phyloP scores from a whole-genome alignment of 352 stramenopile genomes.

The Phytopythium delawarense region DNA sequence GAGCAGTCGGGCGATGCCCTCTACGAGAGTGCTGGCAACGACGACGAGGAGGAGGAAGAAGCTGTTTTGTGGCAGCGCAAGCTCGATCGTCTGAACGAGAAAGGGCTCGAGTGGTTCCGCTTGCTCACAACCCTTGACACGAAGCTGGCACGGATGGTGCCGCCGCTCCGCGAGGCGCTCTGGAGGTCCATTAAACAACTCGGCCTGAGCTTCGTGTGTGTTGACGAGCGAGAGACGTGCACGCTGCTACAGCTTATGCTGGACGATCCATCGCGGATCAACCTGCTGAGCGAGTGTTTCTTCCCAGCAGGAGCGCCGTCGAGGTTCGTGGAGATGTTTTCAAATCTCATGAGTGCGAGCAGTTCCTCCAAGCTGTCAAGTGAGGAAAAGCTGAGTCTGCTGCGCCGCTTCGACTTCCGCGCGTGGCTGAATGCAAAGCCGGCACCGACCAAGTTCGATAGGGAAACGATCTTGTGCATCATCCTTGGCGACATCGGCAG shows the following conservation, averaged over 20 bases:
- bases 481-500: constrained; percentile 65
- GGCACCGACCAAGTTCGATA: constrained; percentile 70
- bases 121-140: constrained; percentile 75
- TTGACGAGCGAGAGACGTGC: constrained; percentile 80
- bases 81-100: constrained; percentile 53
- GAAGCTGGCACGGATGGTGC: constrained; percentile 77
- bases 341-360: constrained; percentile 77
- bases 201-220: constrained; percentile 69
- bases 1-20: neutral
- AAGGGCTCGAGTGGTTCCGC: constrained; percentile 82
- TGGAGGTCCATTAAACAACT: constrained; percentile 83
- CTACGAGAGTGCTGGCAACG: too few species aligned
- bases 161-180: constrained; percentile 74
- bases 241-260: constrained; percentile 82
- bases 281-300: constrained; percentile 80
- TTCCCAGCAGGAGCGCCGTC: constrained; percentile 63
- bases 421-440: constrained; percentile 63
- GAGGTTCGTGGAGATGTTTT: constrained; percentile 86
- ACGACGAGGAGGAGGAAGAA: constrained; percentile 1
- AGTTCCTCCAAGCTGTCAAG: constrained; percentile 59
- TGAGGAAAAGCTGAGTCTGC: constrained; percentile 67
- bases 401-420: constrained; percentile 75
- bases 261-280: constrained; percentile 77
- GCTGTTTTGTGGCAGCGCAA: constrained; percentile 22
- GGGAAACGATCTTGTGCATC: constrained; percentile 76